Percentiles rank a stretch among this genome's conserved stretches.
phyloP scores from a whole-genome alignment of 176 grass and related monocot species.

The Oryza australiensis region DNA sequence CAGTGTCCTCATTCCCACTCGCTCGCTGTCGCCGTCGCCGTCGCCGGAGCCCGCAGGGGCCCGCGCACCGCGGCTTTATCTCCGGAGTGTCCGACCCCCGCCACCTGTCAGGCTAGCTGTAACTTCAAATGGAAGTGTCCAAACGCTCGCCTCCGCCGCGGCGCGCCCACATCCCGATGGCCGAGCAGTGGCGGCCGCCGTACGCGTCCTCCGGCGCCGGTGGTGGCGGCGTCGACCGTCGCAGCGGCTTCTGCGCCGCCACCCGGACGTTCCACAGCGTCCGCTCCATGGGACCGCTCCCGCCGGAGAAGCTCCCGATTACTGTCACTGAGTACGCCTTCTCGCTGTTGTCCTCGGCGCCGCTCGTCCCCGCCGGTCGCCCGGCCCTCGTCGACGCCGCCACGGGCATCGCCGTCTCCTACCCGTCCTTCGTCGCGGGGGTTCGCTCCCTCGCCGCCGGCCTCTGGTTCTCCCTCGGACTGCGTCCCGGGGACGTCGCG shows the following conservation, averaged over 20 bases:
- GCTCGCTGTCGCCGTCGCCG: not conserved
- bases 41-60: not conserved
- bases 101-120: not conserved
- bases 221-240: slow-evolving; percentile 27
- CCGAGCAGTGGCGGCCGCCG: not conserved
- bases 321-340: slow-evolving; percentile 52
- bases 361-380: slow-evolving; percentile 42
- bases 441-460: slow-evolving; percentile 50
- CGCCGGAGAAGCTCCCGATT: slow-evolving; percentile 45
- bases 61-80: no score
- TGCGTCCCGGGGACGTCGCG: slow-evolving; percentile 50
- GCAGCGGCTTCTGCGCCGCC: slow-evolving; percentile 55
- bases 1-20: not conserved
- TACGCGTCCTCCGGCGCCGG: not conserved
- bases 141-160: not conserved
- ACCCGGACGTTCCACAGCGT: slow-evolving; percentile 68
- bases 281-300: slow-evolving; percentile 28
- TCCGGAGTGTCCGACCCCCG: no score
- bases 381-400: slow-evolving; percentile 52
- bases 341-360: slow-evolving; percentile 40
- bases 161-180: not conserved
- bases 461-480: slow-evolving; percentile 44
- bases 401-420: slow-evolving; percentile 54
- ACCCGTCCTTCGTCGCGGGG: slow-evolving; percentile 50
- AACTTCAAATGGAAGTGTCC: not conserved